A percentile compares a stretch with the other conserved stretches of the same genome.
Conservation (phyloP, 352 stramenopile genomes). For the Pythium dissotocum region DNA sequence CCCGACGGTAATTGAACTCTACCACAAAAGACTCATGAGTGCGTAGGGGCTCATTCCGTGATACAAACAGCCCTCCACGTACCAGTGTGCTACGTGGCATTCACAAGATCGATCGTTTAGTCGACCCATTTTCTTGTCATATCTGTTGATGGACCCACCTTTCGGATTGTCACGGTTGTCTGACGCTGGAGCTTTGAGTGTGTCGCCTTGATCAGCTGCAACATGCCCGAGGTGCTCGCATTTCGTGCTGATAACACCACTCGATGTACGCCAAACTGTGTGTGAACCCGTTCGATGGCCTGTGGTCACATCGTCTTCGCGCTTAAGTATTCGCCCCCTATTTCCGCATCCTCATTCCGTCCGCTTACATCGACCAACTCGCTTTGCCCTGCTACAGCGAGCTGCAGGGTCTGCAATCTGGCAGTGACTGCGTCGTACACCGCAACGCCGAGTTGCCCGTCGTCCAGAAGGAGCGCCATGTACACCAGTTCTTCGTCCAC, state of each 20-base stretch:
- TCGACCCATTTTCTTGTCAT: conserved; percentile 3
- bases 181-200: conserved; percentile 48
- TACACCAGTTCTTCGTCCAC: conserved; percentile 61
- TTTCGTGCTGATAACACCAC: conserved; percentile 72
- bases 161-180: conserved; percentile 60
- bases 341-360: not conserved
- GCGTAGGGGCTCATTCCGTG: not conserved
- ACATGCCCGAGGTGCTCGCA: conserved; percentile 54
- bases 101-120: not conserved
- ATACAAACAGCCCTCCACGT: not conserved
- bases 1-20: conserved; percentile 83
- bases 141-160: conserved; percentile 36
- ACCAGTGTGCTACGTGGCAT: conserved; percentile 42
- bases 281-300: conserved; percentile 63
- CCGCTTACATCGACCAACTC: conserved; percentile 50
- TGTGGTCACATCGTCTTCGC: conserved; percentile 15
- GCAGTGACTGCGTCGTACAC: conserved; percentile 75
- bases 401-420: conserved; percentile 64
- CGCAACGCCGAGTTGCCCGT: conserved; percentile 61
- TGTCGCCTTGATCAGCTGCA: conserved; percentile 67
- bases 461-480: conserved; percentile 73
- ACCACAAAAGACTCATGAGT: conserved; percentile 1
- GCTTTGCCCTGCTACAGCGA: conserved; percentile 37
- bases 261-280: conserved; percentile 71
- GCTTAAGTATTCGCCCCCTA: not conserved